Evolutionary conservation across 1,139 yeast genomes (phyloP).

Genomic region (Keqinozyma sinolaborantium): DNA sequence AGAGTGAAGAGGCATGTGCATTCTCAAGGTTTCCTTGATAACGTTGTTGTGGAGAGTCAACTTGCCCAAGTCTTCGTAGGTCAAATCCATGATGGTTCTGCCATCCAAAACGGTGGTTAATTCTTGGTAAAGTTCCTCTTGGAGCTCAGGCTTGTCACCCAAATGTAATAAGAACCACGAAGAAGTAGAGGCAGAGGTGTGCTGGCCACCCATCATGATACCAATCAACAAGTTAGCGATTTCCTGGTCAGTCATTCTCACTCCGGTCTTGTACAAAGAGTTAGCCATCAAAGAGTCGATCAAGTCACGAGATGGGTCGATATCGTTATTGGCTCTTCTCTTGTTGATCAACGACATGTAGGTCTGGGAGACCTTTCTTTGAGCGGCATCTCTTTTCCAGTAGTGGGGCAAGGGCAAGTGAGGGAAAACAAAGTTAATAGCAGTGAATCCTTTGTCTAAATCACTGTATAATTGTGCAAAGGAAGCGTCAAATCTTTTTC

Average conservation of each 20-base stretch:
- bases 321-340: slow-evolving; percentile 73
- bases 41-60: slow-evolving; percentile 79
- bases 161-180: slow-evolving; percentile 92
- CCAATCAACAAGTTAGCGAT: slow-evolving; percentile 93
- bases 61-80: slow-evolving; percentile 79
- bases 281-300: slow-evolving; percentile 81
- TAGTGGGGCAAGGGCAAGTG: slow-evolving; percentile 87
- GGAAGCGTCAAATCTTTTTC: slow-evolving; percentile 74
- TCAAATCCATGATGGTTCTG: slow-evolving; percentile 43
- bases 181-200: slow-evolving; percentile 94
- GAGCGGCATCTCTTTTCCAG: slow-evolving; percentile 84
- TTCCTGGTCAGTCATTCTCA: slow-evolving; percentile 89
- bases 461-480: slow-evolving; percentile 87
- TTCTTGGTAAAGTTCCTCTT: slow-evolving; percentile 76
- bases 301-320: slow-evolving; percentile 77
- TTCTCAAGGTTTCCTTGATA: slow-evolving; percentile 88
- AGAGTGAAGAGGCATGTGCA: slow-evolving; percentile 96
- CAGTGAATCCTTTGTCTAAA: slow-evolving; percentile 95
- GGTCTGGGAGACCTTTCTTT: slow-evolving; percentile 70
- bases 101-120: slow-evolving; percentile 58
- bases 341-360: slow-evolving; percentile 73
- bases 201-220: slow-evolving; percentile 98
- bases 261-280: slow-evolving; percentile 90
- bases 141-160: slow-evolving; percentile 81
- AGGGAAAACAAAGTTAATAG: slow-evolving; percentile 93